A percentile compares a stretch with the other conserved stretches of the same genome.
Conservation (phyloP, 108 stramenopile species). For the Cyclotella sp. region DNA sequence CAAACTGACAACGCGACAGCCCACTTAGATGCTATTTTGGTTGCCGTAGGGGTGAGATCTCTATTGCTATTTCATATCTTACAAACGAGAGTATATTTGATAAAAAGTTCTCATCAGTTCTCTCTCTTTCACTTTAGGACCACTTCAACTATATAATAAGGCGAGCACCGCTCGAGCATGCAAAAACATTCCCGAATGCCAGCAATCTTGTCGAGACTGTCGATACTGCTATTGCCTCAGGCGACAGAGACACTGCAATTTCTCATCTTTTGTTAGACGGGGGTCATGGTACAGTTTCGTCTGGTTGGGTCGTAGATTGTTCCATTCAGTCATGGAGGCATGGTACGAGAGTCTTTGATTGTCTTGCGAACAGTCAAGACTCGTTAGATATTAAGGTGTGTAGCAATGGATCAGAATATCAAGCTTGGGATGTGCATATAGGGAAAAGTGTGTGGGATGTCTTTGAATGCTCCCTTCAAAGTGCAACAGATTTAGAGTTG, state of each 20-base stretch:
- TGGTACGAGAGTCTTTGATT: conserved; percentile 49
- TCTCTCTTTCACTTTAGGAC: conserved; percentile 37
- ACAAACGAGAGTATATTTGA: no score
- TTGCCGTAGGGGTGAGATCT: conserved; percentile 58
- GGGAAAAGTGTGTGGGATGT: conserved; percentile 60
- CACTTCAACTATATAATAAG: conserved; percentile 82
- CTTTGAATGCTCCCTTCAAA: conserved; percentile 51
- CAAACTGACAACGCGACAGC: conserved; percentile 1
- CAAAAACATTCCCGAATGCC: conserved; percentile 31
- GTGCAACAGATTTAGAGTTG: conserved; percentile 25
- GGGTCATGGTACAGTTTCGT: conserved; percentile 75
- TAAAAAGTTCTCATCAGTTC: not conserved
- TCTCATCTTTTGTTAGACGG: conserved; percentile 67
- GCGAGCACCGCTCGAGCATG: conserved; percentile 39
- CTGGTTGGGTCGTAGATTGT: conserved; percentile 78
- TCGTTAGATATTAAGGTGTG: conserved; percentile 16
- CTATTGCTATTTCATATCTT: not conserved
- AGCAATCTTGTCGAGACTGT: conserved; percentile 60
- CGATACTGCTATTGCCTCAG: conserved; percentile 67
- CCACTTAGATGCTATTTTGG: conserved; percentile 63
- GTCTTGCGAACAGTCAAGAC: conserved; percentile 7
- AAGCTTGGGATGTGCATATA: conserved; percentile 31
- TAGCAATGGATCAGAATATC: conserved; percentile 32
- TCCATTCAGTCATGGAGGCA: conserved; percentile 79
- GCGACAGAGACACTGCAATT: conserved; percentile 67